These are phyloP conservation scores for Crotalaria pallida DNA, from an alignment of 306 rosid species.

Conservation along the genomic window DNA sequence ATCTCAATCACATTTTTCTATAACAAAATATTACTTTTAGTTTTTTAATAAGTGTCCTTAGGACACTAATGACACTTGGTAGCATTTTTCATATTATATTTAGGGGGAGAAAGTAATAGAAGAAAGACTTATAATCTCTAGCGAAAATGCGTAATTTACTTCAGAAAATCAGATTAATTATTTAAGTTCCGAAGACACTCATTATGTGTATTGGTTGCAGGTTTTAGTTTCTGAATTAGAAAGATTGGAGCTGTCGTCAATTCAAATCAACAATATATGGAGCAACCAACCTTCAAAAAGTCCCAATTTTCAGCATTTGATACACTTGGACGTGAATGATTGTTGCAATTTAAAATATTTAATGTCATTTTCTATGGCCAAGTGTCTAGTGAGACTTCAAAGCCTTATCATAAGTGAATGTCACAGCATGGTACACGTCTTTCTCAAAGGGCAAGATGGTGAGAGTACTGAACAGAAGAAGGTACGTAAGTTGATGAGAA, in stretches of 20 bases:
- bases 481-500: not conserved
- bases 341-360: constrained; percentile 1
- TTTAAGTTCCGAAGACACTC: not conserved
- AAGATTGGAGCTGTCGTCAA: constrained; percentile 1
- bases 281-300: not conserved
- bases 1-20: no score
- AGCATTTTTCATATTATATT: no score
- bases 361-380: constrained; percentile 17
- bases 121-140: no score
- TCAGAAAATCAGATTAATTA: not conserved
- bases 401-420: constrained; percentile 27
- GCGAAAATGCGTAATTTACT: no score
- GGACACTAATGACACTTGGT: no score
- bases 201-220: not conserved
- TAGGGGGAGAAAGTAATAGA: no score
- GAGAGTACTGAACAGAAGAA: not conserved
- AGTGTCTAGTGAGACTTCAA: constrained; percentile 22
- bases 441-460: not conserved
- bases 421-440: constrained; percentile 16
- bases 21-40: no score
- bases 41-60: no score
- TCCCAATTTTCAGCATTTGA: constrained; percentile 6
- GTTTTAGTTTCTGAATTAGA: constrained; percentile 17
- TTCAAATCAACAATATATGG: constrained; percentile 7
- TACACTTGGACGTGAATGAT: constrained; percentile 5